These are phyloP conservation scores for Moesziomyces globuligerus DNA, from an alignment of 1,284 basidiomycete species.

Conservation along the genomic window DNA sequence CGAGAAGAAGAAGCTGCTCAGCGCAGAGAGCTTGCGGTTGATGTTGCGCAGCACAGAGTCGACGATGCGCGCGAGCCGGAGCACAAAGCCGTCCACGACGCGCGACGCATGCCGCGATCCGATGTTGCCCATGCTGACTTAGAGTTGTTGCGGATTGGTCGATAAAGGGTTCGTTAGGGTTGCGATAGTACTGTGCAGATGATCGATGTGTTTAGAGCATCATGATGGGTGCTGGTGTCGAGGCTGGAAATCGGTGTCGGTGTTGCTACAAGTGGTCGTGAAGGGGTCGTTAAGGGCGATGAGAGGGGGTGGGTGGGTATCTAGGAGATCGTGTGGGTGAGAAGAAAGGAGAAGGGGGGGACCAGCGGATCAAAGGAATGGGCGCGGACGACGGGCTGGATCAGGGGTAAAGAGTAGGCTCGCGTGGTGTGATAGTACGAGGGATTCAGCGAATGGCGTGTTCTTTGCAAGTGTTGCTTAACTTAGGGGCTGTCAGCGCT, in stretches of 20 bases:
- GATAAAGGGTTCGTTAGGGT: no score
- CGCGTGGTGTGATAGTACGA: no score
- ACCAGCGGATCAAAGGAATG: no score
- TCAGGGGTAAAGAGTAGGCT: not conserved
- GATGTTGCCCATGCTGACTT: constrained; percentile 30
- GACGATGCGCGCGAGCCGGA: constrained; percentile 19
- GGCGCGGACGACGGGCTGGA: no score
- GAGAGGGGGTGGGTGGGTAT: no score
- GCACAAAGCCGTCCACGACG: constrained; percentile 25
- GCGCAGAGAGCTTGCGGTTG: constrained; percentile 26
- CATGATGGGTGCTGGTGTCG: no score
- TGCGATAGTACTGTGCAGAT: not conserved
- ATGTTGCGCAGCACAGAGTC: constrained; percentile 23
- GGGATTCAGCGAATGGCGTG: not conserved
- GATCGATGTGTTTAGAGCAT: constrained; percentile 1
- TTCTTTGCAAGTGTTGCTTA: not conserved
- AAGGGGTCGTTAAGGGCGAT: no score
- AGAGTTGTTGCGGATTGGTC: not conserved
- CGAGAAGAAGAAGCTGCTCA: constrained; percentile 21
- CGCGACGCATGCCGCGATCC: constrained; percentile 10
- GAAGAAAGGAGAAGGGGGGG: no score
- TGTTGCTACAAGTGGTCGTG: no score
- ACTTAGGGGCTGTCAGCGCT: not conserved
- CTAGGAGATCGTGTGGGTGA: no score
- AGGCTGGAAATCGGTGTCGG: no score